Percentiles rank a stretch among this genome's conserved stretches.
phyloP scores from a whole-genome alignment of 768 basidiomycete species.

The Serendipita sp. region DNA sequence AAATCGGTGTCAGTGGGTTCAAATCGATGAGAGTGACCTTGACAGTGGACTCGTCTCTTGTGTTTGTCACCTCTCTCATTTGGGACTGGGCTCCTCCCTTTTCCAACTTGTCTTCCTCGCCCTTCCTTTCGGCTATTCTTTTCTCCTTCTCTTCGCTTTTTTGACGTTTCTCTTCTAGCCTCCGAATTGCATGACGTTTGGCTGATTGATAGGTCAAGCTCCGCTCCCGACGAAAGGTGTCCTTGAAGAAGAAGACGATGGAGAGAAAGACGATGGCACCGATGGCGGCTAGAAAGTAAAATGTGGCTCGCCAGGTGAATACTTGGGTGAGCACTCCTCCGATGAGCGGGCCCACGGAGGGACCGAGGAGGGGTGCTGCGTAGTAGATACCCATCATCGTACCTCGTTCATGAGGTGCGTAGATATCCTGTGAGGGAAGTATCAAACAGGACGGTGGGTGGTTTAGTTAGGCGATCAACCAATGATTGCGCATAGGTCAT shows the following conservation, averaged over 20 bases:
- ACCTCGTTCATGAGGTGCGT: constrained; percentile 56
- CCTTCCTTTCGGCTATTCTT: neutral
- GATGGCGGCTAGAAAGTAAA: constrained; percentile 65
- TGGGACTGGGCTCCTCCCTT: constrained; percentile 9
- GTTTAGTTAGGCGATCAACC: too few relatives aligned
- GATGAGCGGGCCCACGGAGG: constrained; percentile 48
- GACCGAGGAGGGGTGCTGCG: constrained; percentile 61
- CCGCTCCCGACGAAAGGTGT: constrained; percentile 71
- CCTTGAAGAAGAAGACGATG: constrained; percentile 55
- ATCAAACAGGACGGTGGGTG: neutral
- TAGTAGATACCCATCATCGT: constrained; percentile 69
- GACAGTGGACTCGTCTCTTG: constrained; percentile 17
- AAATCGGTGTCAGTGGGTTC: constrained; percentile 55
- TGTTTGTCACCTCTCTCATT: constrained; percentile 5
- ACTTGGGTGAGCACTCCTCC: constrained; percentile 51
- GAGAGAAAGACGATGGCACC: constrained; percentile 35
- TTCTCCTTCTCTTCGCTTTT: neutral
- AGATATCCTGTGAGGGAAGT: constrained; percentile 33
- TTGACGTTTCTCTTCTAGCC: constrained; percentile 11
- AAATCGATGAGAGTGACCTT: constrained; percentile 49
- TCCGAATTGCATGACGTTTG: constrained; percentile 24
- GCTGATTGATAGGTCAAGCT: constrained; percentile 64
- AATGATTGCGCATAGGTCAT: too few relatives aligned
- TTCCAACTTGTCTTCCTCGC: neutral
- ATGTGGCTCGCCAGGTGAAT: constrained; percentile 63